Conservation (phyloP, 345 rosid genomes). For the Linum tenue region DNA sequence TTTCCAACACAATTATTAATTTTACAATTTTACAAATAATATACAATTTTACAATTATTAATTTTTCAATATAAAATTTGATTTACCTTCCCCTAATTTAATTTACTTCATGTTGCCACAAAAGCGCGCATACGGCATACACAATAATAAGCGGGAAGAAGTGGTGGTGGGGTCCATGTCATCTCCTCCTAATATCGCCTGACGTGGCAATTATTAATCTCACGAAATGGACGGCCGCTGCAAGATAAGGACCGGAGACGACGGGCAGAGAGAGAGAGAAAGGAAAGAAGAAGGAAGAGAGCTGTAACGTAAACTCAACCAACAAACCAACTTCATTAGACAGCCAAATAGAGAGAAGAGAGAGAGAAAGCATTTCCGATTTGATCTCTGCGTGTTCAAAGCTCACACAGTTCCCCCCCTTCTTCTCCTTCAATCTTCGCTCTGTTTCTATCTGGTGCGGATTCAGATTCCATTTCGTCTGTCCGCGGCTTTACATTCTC, state of each 20-base stretch:
- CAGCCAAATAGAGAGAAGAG: background rate
- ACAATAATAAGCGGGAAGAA: background rate
- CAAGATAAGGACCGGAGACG: constrained; percentile 43
- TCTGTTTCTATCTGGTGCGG: background rate
- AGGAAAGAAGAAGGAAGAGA: background rate
- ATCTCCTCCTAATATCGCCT: constrained; percentile 10
- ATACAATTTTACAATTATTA: too few relatives aligned
- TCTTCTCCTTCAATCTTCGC: too few relatives aligned
- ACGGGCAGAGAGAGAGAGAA: background rate
- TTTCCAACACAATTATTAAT: too few relatives aligned
- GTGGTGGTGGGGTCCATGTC: constrained; percentile 29
- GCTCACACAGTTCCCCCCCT: background rate
- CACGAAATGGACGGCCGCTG: constrained; percentile 42
- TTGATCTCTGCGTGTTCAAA: background rate
- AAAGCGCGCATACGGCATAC: background rate
- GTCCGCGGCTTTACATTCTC: background rate
- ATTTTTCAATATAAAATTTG: too few relatives aligned
- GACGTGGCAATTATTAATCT: constrained; percentile 44
- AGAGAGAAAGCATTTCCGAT: background rate
- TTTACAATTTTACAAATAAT: too few relatives aligned
- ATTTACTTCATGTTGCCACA: background rate
- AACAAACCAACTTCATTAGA: background rate
- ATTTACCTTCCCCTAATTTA: too few relatives aligned
- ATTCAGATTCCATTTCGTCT: too few relatives aligned
- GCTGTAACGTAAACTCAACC: constrained; percentile 1